These are phyloP conservation scores for Biscogniauxia mediterranea DNA, from an alignment of 2,329 filamentous ascomycete genomes.

Conservation along the genomic window DNA sequence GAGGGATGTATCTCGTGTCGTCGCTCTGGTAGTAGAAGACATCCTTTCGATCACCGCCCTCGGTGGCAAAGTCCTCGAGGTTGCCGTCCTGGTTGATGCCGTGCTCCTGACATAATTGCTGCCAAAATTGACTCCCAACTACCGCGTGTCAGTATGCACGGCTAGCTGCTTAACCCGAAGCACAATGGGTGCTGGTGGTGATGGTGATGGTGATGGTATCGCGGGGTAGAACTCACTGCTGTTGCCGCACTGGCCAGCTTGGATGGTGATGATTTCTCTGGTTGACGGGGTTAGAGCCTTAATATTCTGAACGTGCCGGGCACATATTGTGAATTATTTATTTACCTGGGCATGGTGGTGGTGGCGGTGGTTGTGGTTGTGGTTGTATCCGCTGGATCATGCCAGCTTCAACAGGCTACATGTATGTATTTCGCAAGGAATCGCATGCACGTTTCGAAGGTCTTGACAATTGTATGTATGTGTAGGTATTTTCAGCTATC, in stretches of 20 bases:
- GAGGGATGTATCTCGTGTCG: constrained; percentile 95
- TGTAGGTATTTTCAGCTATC: background rate
- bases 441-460: background rate
- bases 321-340: background rate
- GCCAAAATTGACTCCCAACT: constrained; percentile 99
- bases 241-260: constrained; percentile 99
- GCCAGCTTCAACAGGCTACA: background rate
- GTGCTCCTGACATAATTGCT: constrained; percentile 96
- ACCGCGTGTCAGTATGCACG: constrained; percentile 31
- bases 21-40: constrained; percentile 99
- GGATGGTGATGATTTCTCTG: constrained; percentile 98
- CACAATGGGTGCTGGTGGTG: constrained; percentile 2
- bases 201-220: constrained; percentile 14
- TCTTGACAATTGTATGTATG: too few species aligned
- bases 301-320: too few species aligned
- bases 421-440: background rate
- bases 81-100: constrained; percentile 98
- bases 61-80: constrained; percentile 94
- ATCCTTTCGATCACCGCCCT: constrained; percentile 96
- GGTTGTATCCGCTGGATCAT: background rate
- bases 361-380: too few species aligned
- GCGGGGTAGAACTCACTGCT: constrained; percentile 69
- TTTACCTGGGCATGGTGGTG: background rate
- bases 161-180: too few species aligned
- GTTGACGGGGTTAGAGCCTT: background rate